Conservation (phyloP, 805 yeast species). For the Pichia insulana region DNA sequence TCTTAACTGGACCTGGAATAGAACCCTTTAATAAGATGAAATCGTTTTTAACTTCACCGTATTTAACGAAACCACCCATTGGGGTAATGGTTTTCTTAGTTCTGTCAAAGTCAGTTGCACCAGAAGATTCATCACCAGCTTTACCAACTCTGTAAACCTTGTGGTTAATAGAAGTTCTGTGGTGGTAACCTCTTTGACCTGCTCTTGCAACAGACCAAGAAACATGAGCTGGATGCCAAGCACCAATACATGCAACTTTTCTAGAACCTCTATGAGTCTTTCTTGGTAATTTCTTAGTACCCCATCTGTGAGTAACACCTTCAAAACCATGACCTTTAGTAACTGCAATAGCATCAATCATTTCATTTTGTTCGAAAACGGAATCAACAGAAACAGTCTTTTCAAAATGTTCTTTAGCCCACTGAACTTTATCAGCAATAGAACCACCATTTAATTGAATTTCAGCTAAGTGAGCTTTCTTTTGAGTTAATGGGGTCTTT, state of each 20-base stretch:
- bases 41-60: conserved; percentile 97
- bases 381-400: conserved; percentile 94
- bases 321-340: conserved; percentile 99
- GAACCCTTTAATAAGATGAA: conserved; percentile 97
- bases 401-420: conserved; percentile 99
- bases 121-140: conserved; percentile 90
- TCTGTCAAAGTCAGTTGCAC: conserved; percentile 97
- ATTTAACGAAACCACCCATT: conserved; percentile 99
- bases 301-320: conserved; percentile 99
- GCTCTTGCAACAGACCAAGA: conserved; percentile 99
- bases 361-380: conserved; percentile 98
- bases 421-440: conserved; percentile 90
- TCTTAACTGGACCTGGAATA: conserved; percentile 99
- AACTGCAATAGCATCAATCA: conserved; percentile 97
- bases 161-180: conserved; percentile 99
- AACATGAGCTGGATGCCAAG: conserved; percentile 99
- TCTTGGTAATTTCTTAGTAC: conserved; percentile 99
- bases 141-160: conserved; percentile 99
- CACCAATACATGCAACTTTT: conserved; percentile 99
- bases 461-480: conserved; percentile 99
- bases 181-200: conserved; percentile 99
- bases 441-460: conserved; percentile 99
- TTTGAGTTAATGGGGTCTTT: conserved; percentile 97
- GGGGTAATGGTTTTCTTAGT: conserved; percentile 99
- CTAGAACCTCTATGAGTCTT: conserved; percentile 99